phyloP scores from a whole-genome alignment of 371 early-diverging fungal genomes.

The Rhizomucor pusillus region DNA sequence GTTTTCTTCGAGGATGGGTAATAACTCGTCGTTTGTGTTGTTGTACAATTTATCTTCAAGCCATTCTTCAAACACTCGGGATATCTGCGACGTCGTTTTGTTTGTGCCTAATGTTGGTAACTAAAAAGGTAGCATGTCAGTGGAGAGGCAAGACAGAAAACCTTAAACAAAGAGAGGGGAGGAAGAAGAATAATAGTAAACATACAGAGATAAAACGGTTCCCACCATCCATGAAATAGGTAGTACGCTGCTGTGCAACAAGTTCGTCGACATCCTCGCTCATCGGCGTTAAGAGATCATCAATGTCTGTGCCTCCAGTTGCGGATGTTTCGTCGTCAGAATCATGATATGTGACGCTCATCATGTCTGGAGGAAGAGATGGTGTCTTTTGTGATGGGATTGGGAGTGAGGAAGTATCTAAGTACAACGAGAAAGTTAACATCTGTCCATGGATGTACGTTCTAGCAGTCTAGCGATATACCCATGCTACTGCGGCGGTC shows the following conservation, averaged over 20 bases:
- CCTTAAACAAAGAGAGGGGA: neutral
- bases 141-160: neutral
- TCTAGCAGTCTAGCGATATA: too few species aligned
- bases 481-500: too few species aligned
- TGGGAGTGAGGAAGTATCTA: too few species aligned
- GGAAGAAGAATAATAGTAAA: neutral
- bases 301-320: constrained; percentile 1
- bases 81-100: constrained; percentile 23
- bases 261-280: neutral
- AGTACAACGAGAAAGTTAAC: too few species aligned
- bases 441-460: too few species aligned
- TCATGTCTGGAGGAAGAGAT: too few species aligned
- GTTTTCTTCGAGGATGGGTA: constrained; percentile 31
- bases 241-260: constrained; percentile 16
- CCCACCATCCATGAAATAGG: constrained; percentile 38
- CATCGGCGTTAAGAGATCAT: neutral
- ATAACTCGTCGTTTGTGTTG: constrained; percentile 9
- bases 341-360: constrained; percentile 4
- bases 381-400: too few species aligned
- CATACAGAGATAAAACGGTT: constrained; percentile 32
- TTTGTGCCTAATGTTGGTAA: constrained; percentile 27
- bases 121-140: constrained; percentile 5
- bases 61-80: constrained; percentile 35
- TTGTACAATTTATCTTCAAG: constrained; percentile 21
- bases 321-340: constrained; percentile 7